Evolutionary conservation across 1,139 yeast genomes (phyloP).

Genomic region (Kluyveromyces sp.): DNA sequence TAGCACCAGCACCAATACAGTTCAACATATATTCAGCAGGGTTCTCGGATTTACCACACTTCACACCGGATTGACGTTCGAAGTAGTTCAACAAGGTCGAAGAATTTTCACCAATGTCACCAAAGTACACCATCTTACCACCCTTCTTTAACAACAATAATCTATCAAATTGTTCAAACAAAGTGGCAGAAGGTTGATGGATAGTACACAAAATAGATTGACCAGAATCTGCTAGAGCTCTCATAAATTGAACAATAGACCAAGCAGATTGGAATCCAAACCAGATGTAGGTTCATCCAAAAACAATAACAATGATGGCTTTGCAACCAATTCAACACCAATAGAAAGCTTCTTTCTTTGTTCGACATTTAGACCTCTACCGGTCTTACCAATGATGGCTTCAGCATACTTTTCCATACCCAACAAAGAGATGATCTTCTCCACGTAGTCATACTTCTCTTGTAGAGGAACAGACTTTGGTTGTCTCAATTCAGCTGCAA

Average conservation of each 20-base stretch:
- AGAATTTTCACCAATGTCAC: slow-evolving; percentile 54
- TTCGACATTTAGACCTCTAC: slow-evolving; percentile 85
- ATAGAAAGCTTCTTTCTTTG: slow-evolving; percentile 78
- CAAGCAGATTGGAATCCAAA: slow-evolving; percentile 74
- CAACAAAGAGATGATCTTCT: slow-evolving; percentile 45
- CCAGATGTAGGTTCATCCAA: slow-evolving; percentile 91
- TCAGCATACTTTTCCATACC: slow-evolving; percentile 60
- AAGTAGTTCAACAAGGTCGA: slow-evolving; percentile 44
- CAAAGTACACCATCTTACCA: slow-evolving; percentile 64
- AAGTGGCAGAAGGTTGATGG: slow-evolving; percentile 73
- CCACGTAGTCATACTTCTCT: slow-evolving; percentile 53
- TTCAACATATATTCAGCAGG: slow-evolving; percentile 64
- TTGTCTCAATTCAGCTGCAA: slow-evolving; percentile 55
- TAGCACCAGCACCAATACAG: slow-evolving; percentile 58
- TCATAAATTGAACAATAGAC: slow-evolving; percentile 56
- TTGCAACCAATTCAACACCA: slow-evolving; percentile 65
- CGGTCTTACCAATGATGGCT: slow-evolving; percentile 49
- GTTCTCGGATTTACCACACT: slow-evolving; percentile 43
- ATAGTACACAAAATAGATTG: slow-evolving; percentile 73
- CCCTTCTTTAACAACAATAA: slow-evolving; percentile 63
- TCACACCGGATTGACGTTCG: slow-evolving; percentile 44
- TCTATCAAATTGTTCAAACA: slow-evolving; percentile 58
- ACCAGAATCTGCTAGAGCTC: slow-evolving; percentile 45
- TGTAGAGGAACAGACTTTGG: slow-evolving; percentile 39
- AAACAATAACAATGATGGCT: slow-evolving; percentile 64